Evolutionary conservation across 2,329 filamentous ascomycete genomes (phyloP), one percentile per base, ranked within the genome.

Genomic region (Colletotrichum tropicicola): DNA sequence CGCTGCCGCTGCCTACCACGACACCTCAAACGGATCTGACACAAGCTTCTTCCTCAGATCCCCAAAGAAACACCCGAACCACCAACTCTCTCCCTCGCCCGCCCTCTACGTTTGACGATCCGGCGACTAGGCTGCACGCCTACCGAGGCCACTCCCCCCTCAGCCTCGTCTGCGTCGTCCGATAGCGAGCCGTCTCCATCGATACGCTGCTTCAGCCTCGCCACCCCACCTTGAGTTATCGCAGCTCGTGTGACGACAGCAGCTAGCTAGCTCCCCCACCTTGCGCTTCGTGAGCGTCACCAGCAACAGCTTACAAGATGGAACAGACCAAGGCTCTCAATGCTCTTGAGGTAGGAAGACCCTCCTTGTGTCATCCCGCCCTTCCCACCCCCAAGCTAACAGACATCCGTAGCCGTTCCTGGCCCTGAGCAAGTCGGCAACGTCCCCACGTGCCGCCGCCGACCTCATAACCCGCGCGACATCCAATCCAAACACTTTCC

Each of bases 391-490:
- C n/a, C 5, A 43, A 17, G 45, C 51, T 35, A 32, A 55, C 27
- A 84, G 70, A 35, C 82, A 80, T 35, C 82, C 85, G 10, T 83
- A 97, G 84, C 94, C 94, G n/a, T 98, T 95, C 81, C 83, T 99
- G 65, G 91, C 92, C 55, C 91, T 98, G 69, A 91, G 92, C 73
- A 96, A 94, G 76, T 92, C 93, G 10, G 93, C 93, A 68, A 92
- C 89, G 6, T 93, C 94, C 10, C 91, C 93, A 41, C 91, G 92
- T 71, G 93, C 94, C 63, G 91, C 94, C 43, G 91, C 92, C 73
- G 94, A 97, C 75, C 88, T 98, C 57, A 87, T 98, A 75, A 89
- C 86, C 45, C 92, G 94, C 79, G 96, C 94, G 67, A 98, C 94
- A 53, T 94, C 93, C n/a, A 90, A 90, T 59, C 89, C 92, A 27